Percentiles rank a stretch among this genome's conserved stretches.
Evolutionary conservation across 225 moss, liverwort and hornwort genomes (phyloP).

Genomic region (Pseudisothecium myosuroides): DNA sequence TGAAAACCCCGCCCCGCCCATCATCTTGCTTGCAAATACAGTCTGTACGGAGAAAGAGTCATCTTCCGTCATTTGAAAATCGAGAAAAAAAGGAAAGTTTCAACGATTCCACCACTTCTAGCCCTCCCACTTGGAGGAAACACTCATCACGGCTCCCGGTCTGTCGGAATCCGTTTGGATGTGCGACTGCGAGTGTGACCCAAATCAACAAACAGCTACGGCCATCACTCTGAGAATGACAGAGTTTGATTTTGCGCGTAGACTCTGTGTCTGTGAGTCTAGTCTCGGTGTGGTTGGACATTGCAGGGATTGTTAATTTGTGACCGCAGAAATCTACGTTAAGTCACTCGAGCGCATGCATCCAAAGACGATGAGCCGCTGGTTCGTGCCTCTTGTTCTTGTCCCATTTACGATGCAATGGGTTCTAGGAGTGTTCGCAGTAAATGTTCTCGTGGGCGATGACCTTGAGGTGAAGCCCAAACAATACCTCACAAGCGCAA

Average conservation of each 20-base stretch:
- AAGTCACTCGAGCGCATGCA: neutral
- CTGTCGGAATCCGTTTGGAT: too few relatives aligned
- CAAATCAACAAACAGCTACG: neutral
- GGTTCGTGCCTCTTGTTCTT: neutral
- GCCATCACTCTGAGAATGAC: neutral
- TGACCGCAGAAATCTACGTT: neutral
- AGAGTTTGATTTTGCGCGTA: neutral
- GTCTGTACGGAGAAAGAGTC: too few relatives aligned
- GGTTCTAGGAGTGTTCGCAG: neutral
- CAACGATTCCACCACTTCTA: neutral
- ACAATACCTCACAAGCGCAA: neutral
- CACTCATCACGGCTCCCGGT: neutral
- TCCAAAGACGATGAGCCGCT: neutral
- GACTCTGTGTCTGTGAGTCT: neutral
- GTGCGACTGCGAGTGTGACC: neutral
- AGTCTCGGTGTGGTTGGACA: neutral
- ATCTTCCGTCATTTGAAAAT: too few relatives aligned
- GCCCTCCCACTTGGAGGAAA: neutral
- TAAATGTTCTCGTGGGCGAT: neutral
- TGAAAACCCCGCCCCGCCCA: too few relatives aligned
- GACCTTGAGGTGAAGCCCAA: neutral
- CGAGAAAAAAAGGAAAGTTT: neutral
- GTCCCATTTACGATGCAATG: neutral
- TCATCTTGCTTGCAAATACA: too few relatives aligned
- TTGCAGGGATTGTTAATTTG: neutral